Evolutionary conservation across 1,284 basidiomycete genomes (phyloP), one percentile per base, ranked within the genome.

Genomic region (Papiliotrema nemorosa): DNA sequence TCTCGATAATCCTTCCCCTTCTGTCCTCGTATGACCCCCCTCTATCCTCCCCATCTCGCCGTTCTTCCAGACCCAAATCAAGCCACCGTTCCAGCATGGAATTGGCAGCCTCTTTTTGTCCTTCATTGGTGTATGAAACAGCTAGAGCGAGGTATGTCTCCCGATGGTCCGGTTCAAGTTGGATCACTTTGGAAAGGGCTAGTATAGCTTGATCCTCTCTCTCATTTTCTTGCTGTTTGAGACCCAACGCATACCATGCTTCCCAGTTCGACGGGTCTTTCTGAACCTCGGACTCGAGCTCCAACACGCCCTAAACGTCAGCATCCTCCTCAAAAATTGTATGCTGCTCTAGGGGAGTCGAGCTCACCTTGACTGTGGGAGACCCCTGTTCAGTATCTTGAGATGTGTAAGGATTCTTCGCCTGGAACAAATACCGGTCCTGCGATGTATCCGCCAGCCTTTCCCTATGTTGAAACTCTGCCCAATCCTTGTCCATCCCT

Each of bases 191-290:
- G 36, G 82, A 79, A 22, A 99, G 80, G 0, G 94, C 96, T 42
- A 85, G 80, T 45, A 98, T 83, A 5, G 94, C 96, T 63, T 90
- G 86, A 21, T 83, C 80, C 75, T 99, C 94, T 21, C 93, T 84
- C 73, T 99, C 94, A 71, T 96, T 97, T 74, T 97, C 94, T 75
- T 99, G 94, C 70, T 98, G 96, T 75, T 91, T 94, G 41, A 99
- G 85, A 24, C 96, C 94, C 40, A 98, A 84, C 53, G 87, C 83
- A 66, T 84, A 92, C 94, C 94, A 99, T 6, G 86, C 86, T 33
- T 75, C 65, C 0, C 88, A 84, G 57, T 88, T 82, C 0, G 72
- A 77, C 34, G 87, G 84, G 60, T 92, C 81, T 37, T 80, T 80
- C 67, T 96, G 90, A 9, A 96, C 91, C 7, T 81, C 82, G 3